Evolutionary conservation across 2,329 filamentous ascomycete species (phyloP).

Genomic region (Trichoderma sp.): DNA sequence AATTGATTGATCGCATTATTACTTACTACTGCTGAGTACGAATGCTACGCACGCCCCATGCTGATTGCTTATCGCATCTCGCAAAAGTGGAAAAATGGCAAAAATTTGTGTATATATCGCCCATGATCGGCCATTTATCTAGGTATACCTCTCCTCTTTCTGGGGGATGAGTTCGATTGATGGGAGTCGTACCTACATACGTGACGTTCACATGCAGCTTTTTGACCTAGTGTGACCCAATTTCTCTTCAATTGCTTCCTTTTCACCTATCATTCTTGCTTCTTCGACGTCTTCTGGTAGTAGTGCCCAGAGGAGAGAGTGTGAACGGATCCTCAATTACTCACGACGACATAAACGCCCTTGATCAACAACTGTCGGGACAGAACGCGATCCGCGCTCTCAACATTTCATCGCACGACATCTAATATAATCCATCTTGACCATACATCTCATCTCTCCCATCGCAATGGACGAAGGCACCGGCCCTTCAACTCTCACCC

Average conservation of each 20-base stretch:
- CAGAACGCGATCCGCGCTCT: slow-evolving; percentile 15
- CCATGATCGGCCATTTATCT: background rate
- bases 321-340: background rate
- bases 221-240: background rate
- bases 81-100: slow-evolving; percentile 9
- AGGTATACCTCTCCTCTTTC: background rate
- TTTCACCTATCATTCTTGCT: no score
- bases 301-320: background rate
- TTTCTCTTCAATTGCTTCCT: background rate
- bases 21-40: background rate
- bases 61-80: slow-evolving; percentile 16
- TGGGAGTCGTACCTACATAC: background rate
- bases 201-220: background rate
- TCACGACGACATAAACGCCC: background rate
- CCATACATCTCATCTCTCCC: background rate
- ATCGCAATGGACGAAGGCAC: slow-evolving; percentile 60
- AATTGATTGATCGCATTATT: slow-evolving; percentile 16
- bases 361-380: slow-evolving; percentile 35
- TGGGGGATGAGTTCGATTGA: background rate
- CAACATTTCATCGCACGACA: slow-evolving; percentile 15
- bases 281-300: no score
- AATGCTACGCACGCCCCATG: background rate
- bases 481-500: slow-evolving; percentile 54
- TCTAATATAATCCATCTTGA: background rate
- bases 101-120: background rate